These are phyloP conservation scores for Suhomyces sp. DNA, from an alignment of 805 yeast species.

Conservation along the genomic window DNA sequence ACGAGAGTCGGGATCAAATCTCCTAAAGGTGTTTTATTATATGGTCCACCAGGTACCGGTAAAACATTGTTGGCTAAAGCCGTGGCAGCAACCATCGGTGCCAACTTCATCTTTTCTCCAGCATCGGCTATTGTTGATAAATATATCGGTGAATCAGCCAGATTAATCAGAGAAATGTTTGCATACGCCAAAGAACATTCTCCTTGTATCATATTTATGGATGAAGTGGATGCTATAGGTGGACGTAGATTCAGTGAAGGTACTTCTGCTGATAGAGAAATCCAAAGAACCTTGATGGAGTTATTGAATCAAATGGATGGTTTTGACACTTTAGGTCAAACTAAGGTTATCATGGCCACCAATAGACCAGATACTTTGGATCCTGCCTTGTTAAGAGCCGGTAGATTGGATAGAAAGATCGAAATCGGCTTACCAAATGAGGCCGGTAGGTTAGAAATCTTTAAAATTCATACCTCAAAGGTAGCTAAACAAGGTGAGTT, in stretches of 20 bases:
- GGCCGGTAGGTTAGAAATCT: constrained; percentile 89
- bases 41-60: constrained; percentile 99
- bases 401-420: constrained; percentile 93
- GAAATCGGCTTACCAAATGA: constrained; percentile 96
- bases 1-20: constrained; percentile 95
- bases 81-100: constrained; percentile 97
- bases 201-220: constrained; percentile 98
- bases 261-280: constrained; percentile 97
- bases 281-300: constrained; percentile 97
- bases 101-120: constrained; percentile 96
- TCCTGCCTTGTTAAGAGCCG: constrained; percentile 96
- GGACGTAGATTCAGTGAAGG: constrained; percentile 98
- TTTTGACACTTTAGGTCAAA: constrained; percentile 92
- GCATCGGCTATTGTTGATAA: constrained; percentile 98
- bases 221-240: constrained; percentile 98
- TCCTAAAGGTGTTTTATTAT: constrained; percentile 95
- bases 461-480: constrained; percentile 85
- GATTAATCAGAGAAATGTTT: constrained; percentile 96
- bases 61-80: constrained; percentile 95
- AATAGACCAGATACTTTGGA: constrained; percentile 97
- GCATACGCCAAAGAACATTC: constrained; percentile 97
- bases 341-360: constrained; percentile 98
- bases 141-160: constrained; percentile 96
- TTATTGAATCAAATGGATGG: constrained; percentile 98
- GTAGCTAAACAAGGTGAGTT: constrained; percentile 92